Conservation (phyloP, 1,284 basidiomycete species). For the Boletus semigastroideus region DNA sequence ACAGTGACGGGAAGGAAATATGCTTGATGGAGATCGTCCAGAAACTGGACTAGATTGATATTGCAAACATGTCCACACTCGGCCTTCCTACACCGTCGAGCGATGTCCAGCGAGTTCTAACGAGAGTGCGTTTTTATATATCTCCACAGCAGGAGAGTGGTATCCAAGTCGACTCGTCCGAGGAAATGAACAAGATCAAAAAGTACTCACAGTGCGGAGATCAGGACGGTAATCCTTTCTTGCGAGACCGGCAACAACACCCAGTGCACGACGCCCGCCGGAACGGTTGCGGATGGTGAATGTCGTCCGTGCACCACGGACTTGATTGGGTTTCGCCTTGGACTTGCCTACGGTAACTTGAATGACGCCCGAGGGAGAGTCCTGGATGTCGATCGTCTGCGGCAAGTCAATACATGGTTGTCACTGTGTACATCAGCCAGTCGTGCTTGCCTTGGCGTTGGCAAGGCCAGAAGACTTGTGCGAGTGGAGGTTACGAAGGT, state of each 20-base stretch:
- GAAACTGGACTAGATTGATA: constrained; percentile 40
- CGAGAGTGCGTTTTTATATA: constrained; percentile 53
- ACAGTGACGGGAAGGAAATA: constrained; percentile 15
- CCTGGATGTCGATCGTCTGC: constrained; percentile 68
- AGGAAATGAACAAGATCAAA: neutral
- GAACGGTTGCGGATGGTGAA: constrained; percentile 68
- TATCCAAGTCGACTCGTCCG: neutral
- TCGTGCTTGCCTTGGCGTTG: constrained; percentile 67
- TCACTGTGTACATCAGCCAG: neutral
- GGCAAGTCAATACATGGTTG: neutral
- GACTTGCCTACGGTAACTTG: constrained; percentile 70
- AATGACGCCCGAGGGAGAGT: constrained; percentile 60
- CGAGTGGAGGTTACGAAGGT: constrained; percentile 85
- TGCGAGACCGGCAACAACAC: constrained; percentile 65
- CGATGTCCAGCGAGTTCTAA: constrained; percentile 75
- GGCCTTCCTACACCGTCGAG: constrained; percentile 65
- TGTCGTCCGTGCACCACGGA: constrained; percentile 48
- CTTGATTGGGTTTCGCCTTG: constrained; percentile 56
- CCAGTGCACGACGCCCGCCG: constrained; percentile 72
- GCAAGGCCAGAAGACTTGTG: constrained; percentile 87
- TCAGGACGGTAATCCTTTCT: constrained; percentile 83
- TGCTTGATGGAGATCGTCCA: constrained; percentile 25
- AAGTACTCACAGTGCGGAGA: constrained; percentile 69
- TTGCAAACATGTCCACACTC: constrained; percentile 89
- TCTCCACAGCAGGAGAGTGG: neutral